Conservation (phyloP, 2,329 filamentous ascomycete species). For the Colletotrichum falcatum region DNA sequence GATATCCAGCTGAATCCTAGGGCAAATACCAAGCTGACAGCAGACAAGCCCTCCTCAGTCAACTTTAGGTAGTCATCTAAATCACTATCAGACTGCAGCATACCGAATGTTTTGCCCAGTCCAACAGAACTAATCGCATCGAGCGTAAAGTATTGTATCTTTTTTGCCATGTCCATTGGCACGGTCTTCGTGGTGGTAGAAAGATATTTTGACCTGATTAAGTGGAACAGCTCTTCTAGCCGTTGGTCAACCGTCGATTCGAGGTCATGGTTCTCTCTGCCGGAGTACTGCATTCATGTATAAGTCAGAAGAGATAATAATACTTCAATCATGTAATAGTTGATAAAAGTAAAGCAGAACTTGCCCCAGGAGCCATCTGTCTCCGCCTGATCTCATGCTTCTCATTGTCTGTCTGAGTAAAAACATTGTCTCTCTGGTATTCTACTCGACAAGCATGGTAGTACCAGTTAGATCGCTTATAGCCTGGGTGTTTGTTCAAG, state of each 20-base stretch:
- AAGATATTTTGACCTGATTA: slow-evolving; percentile 60
- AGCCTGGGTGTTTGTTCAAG: slow-evolving; percentile 57
- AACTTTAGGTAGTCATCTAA: slow-evolving; percentile 54
- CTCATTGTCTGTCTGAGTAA: slow-evolving; percentile 61
- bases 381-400: slow-evolving; percentile 59
- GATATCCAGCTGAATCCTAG: slow-evolving; percentile 48
- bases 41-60: slow-evolving; percentile 49
- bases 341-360: slow-evolving; percentile 26
- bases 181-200: slow-evolving; percentile 46
- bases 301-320: slow-evolving; percentile 2
- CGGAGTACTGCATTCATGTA: slow-evolving; percentile 59
- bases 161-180: slow-evolving; percentile 60
- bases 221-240: slow-evolving; percentile 57
- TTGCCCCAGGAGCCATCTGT: slow-evolving; percentile 64
- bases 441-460: slow-evolving; percentile 61
- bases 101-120: slow-evolving; percentile 62
- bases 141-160: slow-evolving; percentile 63
- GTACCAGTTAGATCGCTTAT: slow-evolving; percentile 57
- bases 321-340: too few relatives aligned
- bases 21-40: slow-evolving; percentile 46
- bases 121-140: slow-evolving; percentile 65
- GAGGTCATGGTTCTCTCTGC: slow-evolving; percentile 64
- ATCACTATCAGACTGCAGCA: slow-evolving; percentile 59
- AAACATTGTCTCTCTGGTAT: slow-evolving; percentile 63
- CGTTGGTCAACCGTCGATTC: slow-evolving; percentile 62